Evolutionary conservation across 2,329 filamentous ascomycete genomes (phyloP), one percentile per base, ranked within the genome.

Genomic region (Nannizzia gypsea): DNA sequence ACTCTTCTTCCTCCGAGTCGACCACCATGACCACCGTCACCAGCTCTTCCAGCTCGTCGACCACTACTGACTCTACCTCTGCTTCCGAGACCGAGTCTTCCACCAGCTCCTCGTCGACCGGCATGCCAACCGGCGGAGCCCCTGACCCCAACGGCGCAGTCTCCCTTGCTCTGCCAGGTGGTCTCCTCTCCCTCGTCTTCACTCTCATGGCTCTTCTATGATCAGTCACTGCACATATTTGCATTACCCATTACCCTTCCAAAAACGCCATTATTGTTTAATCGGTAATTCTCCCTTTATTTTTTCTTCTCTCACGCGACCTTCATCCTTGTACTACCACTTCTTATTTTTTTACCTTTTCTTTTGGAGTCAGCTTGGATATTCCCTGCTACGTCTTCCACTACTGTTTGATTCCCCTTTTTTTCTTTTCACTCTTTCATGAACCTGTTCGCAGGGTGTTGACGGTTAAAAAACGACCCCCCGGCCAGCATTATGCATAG

Each of bases 41-140:
- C 42, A 64, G 65, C 11, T 38, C 61, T 55, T 59, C 66, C 58
- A 67, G 63, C 56, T 65, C 64, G 57, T 64, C 64, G 60, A 67
- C 69, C n/a, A 64, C 67, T 26, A 64, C 62, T 46, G 63, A 65
- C 57, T 64, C 67, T 24, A 66, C 67, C 34, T 52, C 61, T 5
- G 61, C 63, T 13, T 42, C 52, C 8, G 31, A 24, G 42, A 31
- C 36, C 38, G 34, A 22, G 15, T 28, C 58, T 15, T 34, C 61
- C 13, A 26, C 58, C 26, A 9, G 57, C 2, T 56, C 28, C 50
- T 36, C 34, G 1, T 9, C 60, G 44, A 38, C 46, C n/a, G 13
- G 57, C 15, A 54, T 59, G n/a, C 24, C 44, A n/a, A 59, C 59
- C 11, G n/a, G 59, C 17, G 38, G 38, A n/a, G 50, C 44, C 36